A percentile compares a stretch with the other conserved stretches of the same genome.
These are phyloP conservation scores for Claviceps lovelessii DNA, from an alignment of 2,329 filamentous ascomycete species.

Conservation along the genomic window DNA sequence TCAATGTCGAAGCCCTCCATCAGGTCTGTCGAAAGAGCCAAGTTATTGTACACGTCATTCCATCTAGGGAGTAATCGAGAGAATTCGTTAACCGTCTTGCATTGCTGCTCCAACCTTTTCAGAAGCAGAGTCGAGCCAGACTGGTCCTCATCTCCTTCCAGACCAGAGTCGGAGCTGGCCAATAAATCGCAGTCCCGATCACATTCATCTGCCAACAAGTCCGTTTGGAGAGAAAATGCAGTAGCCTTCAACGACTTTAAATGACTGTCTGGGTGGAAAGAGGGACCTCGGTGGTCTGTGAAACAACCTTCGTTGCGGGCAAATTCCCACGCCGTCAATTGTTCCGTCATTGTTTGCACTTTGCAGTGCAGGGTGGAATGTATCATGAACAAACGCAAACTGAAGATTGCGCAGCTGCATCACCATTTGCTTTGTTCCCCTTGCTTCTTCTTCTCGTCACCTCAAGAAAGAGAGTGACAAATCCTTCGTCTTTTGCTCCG, in stretches of 20 bases:
- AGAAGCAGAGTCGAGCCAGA: not conserved
- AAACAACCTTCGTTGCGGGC: conserved; percentile 16
- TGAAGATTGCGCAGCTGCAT: not conserved
- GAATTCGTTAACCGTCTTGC: not conserved
- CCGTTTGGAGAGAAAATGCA: not conserved
- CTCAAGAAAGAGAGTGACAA: not conserved
- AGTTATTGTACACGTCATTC: not conserved
- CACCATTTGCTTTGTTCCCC: not conserved
- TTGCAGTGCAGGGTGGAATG: not conserved
- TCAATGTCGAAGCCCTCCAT: conserved; percentile 1
- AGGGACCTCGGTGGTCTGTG: conserved; percentile 9
- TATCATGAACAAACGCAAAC: not conserved
- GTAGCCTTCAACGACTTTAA: conserved; percentile 7
- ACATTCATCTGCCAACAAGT: not conserved
- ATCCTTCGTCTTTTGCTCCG: not conserved
- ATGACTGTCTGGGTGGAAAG: conserved; percentile 16
- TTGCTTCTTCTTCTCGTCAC: not conserved
- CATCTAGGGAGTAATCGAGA: conserved; percentile 1
- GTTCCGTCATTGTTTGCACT: not conserved
- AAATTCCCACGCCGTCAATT: conserved; percentile 8
- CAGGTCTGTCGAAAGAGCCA: conserved; percentile 1
- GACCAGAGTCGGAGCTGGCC: not conserved
- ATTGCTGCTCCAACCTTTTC: not conserved
- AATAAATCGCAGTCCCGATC: not conserved
- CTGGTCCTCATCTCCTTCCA: not conserved